Evolutionary conservation across 78 protist species (phyloP).

Genomic region (Speleostelium caveatum): DNA sequence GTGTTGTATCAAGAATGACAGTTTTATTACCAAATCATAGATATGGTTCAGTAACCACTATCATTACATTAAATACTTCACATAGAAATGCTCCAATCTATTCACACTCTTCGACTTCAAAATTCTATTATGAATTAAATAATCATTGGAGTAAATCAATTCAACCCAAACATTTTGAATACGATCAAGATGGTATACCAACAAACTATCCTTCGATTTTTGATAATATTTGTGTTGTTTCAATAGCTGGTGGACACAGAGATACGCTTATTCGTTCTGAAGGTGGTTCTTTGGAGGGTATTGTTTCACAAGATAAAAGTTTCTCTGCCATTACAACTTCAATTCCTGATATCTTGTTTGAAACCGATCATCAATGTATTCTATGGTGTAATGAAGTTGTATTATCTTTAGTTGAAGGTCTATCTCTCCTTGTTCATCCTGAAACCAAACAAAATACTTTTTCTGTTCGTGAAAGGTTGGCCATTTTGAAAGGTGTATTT

Average conservation of each 20-base stretch:
- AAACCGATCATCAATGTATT: constrained; percentile 80
- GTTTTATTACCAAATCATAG: constrained; percentile 55
- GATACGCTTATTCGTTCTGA: constrained; percentile 79
- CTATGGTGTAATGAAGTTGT: constrained; percentile 82
- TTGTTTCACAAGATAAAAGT: constrained; percentile 26
- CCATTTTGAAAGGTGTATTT: constrained; percentile 1
- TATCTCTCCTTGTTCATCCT: constrained; percentile 13
- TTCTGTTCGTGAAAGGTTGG: constrained; percentile 3
- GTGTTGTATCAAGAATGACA: constrained; percentile 76
- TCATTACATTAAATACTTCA: constrained; percentile 73
- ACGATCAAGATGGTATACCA: constrained; percentile 42
- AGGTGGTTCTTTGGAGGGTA: constrained; percentile 63
- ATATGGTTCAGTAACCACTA: constrained; percentile 75
- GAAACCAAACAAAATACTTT: constrained; percentile 60
- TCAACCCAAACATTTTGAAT: constrained; percentile 53
- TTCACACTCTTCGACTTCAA: constrained; percentile 42
- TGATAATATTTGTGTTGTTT: constrained; percentile 54
- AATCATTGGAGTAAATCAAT: constrained; percentile 69
- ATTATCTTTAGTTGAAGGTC: constrained; percentile 34
- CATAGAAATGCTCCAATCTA: constrained; percentile 79
- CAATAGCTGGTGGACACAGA: constrained; percentile 81
- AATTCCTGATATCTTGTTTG: constrained; percentile 68
- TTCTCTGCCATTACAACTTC: constrained; percentile 67
- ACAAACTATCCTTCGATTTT: constrained; percentile 44
- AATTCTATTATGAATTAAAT: constrained; percentile 54